Conservation (phyloP, 176 grass and related monocot species). For the Eleusine indica region DNA sequence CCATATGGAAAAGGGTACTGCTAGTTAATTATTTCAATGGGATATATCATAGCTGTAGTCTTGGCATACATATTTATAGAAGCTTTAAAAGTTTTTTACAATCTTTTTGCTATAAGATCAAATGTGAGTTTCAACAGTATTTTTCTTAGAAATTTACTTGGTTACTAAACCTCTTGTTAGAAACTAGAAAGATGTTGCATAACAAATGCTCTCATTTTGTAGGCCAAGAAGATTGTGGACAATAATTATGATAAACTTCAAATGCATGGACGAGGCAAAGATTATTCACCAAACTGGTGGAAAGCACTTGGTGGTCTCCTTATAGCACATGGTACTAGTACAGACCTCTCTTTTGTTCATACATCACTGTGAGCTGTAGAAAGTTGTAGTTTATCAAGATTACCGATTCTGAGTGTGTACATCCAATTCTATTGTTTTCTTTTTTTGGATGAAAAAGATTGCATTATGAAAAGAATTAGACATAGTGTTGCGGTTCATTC, state of each 20-base stretch:
- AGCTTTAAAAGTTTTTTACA: neutral
- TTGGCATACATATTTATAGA: slow-evolving; percentile 16
- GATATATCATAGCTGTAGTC: slow-evolving; percentile 4
- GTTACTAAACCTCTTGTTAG: neutral
- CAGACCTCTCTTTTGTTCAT: slow-evolving; percentile 5
- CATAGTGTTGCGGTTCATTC: slow-evolving; percentile 13
- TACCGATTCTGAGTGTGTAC: neutral
- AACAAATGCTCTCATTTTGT: slow-evolving; percentile 37
- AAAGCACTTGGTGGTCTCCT: slow-evolving; percentile 84
- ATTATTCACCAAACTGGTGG: slow-evolving; percentile 90
- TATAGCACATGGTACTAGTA: slow-evolving; percentile 66
- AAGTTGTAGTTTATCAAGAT: neutral
- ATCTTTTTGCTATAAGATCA: slow-evolving; percentile 27
- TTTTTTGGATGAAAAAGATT: neutral
- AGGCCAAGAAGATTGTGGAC: slow-evolving; percentile 76
- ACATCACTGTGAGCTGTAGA: slow-evolving; percentile 19
- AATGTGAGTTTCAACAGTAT: neutral
- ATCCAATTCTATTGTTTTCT: neutral
- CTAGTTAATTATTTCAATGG: slow-evolving; percentile 21
- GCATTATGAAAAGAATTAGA: slow-evolving; percentile 6
- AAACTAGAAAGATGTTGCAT: slow-evolving; percentile 26
- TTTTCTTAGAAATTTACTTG: slow-evolving; percentile 7
- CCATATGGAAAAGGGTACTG: neutral
- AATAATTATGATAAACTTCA: slow-evolving; percentile 85
- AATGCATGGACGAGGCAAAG: slow-evolving; percentile 84